phyloP scores from a whole-genome alignment of 768 basidiomycete genomes.

The Lenzites betulinus region DNA sequence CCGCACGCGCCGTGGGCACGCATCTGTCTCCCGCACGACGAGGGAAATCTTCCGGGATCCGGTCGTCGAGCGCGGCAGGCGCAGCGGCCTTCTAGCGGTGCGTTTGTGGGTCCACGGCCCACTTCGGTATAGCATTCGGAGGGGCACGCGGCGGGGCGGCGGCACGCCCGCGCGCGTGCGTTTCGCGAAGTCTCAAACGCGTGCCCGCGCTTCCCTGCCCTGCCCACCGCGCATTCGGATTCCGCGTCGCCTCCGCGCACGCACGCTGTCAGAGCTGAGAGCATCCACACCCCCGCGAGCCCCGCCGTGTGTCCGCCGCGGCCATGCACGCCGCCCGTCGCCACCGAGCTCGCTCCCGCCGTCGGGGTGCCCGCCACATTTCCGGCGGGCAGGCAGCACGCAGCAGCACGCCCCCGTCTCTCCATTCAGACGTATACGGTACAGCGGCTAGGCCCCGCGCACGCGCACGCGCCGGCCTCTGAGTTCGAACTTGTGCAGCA shows the following conservation, averaged over 20 bases:
- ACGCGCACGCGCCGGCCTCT: too few relatives aligned
- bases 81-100: background rate
- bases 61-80: background rate
- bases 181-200: background rate
- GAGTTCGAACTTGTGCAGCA: too few relatives aligned
- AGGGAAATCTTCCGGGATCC: background rate
- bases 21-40: constrained; percentile 15
- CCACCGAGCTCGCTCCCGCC: background rate
- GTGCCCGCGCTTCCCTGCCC: background rate
- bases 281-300: background rate
- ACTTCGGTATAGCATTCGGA: background rate
- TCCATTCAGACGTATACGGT: too few relatives aligned
- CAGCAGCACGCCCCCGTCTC: too few relatives aligned
- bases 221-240: background rate
- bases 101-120: constrained; percentile 14
- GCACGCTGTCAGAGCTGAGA: background rate
- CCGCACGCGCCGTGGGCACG: background rate
- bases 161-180: background rate
- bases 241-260: constrained; percentile 2
- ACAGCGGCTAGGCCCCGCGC: too few relatives aligned
- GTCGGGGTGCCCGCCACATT: too few relatives aligned
- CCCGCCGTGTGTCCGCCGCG: background rate
- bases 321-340: background rate
- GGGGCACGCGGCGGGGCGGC: too few relatives aligned
- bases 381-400: too few relatives aligned